Evolutionary conservation across 1,284 basidiomycete genomes (phyloP), one percentile per base, ranked within the genome.

Genomic region (Naganishia sp.): DNA sequence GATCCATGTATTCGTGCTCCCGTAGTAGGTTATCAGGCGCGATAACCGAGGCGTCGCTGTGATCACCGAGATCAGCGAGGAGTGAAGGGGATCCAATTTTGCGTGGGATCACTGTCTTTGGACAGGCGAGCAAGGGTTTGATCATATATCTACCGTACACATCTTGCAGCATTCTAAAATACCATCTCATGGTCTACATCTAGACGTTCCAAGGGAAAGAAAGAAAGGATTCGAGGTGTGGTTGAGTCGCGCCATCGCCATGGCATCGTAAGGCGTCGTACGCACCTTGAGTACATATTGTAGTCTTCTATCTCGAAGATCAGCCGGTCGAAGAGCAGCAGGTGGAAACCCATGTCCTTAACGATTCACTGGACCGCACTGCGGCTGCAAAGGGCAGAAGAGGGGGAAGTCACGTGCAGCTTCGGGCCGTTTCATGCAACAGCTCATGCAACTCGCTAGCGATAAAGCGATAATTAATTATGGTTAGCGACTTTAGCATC

Each of bases 1-100:
- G 21, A 45, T 48, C 7, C 42, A 68, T 72, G 33, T 44, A 2
- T 33, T 15, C n/a, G 52, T 33, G 28, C 65, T 16, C 11, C 23
- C 43, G 63, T 57, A 75, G 73, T 76, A 75, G 73, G 72, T 76
- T 31, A 65, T 77, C 43, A 69, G 71, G 13, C 69, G 71, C 36
- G 70, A 72, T 53, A 66, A 68, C 43, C 66, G 71, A 23, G 73
- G 75, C 18, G 69, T 70, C 53, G 68, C 69, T 55, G 69, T 75
- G 15, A 69, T 75, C 44, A 75, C 75, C 36, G 75, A 75, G 67
- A 61, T 61, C 48, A 43, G 57, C 33, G 48, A 52, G 25, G 36
- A 52, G 25, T 61, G 39, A 39, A 36, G 33, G 11, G 31, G 36
- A 21, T 50, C 28, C 18, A 10, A 36, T 25, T 23, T 6, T 49